Conservation (phyloP, 768 basidiomycete species). For the Boletus coccyginus region DNA sequence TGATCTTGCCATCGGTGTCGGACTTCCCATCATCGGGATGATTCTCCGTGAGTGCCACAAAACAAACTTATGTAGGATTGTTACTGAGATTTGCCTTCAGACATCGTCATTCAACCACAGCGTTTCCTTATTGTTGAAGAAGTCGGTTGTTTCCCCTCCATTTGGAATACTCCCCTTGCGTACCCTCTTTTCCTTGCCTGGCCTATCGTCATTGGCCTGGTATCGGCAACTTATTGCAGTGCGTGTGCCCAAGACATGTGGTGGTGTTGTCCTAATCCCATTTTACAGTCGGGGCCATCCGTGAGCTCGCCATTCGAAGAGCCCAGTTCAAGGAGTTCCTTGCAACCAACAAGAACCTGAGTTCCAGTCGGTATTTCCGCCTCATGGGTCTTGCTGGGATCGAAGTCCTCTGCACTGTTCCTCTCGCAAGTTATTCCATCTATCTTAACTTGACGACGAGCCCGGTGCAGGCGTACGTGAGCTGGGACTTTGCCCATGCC, state of each 20-base stretch:
- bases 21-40: slow-evolving; percentile 46
- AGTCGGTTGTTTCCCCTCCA: slow-evolving; percentile 44
- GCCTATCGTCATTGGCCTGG: slow-evolving; percentile 41
- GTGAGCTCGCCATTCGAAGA: slow-evolving; percentile 32
- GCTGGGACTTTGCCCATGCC: slow-evolving; percentile 47
- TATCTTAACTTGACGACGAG: slow-evolving; percentile 31
- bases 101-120: slow-evolving; percentile 49
- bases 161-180: slow-evolving; percentile 35
- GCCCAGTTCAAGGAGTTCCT: slow-evolving; percentile 38
- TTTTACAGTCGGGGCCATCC: slow-evolving; percentile 26
- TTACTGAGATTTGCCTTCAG: slow-evolving; percentile 24
- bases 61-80: no score
- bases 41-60: slow-evolving; percentile 39
- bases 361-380: slow-evolving; percentile 56
- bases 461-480: slow-evolving; percentile 37
- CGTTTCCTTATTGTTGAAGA: slow-evolving; percentile 50
- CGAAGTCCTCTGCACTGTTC: slow-evolving; percentile 42
- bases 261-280: background rate
- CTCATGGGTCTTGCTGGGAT: slow-evolving; percentile 54
- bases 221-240: slow-evolving; percentile 42
- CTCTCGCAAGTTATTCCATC: slow-evolving; percentile 35
- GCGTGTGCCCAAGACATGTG: slow-evolving; percentile 6
- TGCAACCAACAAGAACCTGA: slow-evolving; percentile 40
- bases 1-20: slow-evolving; percentile 45
- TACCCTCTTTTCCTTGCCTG: slow-evolving; percentile 35